Conservation (phyloP, 257 asterid species). For the Voacanga thouarsii region DNA sequence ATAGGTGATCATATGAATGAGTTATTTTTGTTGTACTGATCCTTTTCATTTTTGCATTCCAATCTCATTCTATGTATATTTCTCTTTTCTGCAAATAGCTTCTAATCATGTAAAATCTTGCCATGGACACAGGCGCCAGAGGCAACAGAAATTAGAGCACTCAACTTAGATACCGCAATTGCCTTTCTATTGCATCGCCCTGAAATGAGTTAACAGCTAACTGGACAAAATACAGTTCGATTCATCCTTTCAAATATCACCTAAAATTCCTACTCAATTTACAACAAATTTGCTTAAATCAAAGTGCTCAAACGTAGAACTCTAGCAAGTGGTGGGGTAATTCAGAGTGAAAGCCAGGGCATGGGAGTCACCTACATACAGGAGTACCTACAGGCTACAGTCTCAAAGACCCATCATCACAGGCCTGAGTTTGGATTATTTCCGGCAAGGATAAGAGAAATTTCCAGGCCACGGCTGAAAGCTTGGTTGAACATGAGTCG, state of each 20-base stretch:
- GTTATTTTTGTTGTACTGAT: too few relatives aligned
- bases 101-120: too few relatives aligned
- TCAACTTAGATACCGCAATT: too few relatives aligned
- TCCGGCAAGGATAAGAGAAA: slow-evolving; percentile 96
- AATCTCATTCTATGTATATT: too few relatives aligned
- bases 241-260: not conserved
- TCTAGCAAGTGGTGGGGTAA: not conserved
- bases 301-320: not conserved
- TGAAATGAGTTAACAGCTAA: too few relatives aligned
- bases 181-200: too few relatives aligned
- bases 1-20: too few relatives aligned
- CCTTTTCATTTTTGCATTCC: too few relatives aligned
- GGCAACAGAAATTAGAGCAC: too few relatives aligned
- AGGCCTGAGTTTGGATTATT: slow-evolving; percentile 83
- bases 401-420: slow-evolving; percentile 11
- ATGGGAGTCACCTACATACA: not conserved
- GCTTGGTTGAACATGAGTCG: slow-evolving; percentile 99
- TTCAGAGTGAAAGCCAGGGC: not conserved
- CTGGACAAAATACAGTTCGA: not conserved
- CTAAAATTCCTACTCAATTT: not conserved
- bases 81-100: too few relatives aligned
- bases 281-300: not conserved
- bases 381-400: not conserved
- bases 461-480: slow-evolving; percentile 93
- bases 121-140: too few relatives aligned